Conservation (phyloP, 2,329 filamentous ascomycete species). For the Bipolaris gigantea region DNA sequence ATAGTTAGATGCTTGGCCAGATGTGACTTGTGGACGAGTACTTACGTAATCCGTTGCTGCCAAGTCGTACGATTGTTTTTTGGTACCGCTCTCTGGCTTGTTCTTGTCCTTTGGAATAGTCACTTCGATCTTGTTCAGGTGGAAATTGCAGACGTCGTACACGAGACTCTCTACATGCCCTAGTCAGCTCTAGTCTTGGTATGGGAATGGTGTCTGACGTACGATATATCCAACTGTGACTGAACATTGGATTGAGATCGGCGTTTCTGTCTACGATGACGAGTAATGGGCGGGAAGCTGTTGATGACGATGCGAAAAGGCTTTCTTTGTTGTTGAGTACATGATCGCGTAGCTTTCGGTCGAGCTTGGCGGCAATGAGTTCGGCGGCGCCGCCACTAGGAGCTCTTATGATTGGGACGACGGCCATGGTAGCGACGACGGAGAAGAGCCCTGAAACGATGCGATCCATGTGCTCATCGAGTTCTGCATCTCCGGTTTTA, state of each 20-base stretch:
- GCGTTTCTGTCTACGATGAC: conserved; percentile 94
- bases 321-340: conserved; percentile 98
- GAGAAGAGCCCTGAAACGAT: conserved; percentile 98
- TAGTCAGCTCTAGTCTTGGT: background rate
- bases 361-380: conserved; percentile 89
- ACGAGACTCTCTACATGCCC: conserved; percentile 3
- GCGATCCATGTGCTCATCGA: conserved; percentile 83
- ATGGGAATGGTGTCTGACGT: background rate
- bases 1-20: background rate
- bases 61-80: conserved; percentile 88
- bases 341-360: conserved; percentile 93
- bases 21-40: background rate
- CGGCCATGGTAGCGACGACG: conserved; percentile 97
- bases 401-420: conserved; percentile 93
- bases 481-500: conserved; percentile 83
- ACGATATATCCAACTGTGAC: conserved; percentile 76
- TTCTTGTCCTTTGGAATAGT: conserved; percentile 79
- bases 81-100: conserved; percentile 71
- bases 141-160: conserved; percentile 62
- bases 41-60: conserved; percentile 75
- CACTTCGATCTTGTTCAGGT: conserved; percentile 91
- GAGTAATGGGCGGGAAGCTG: conserved; percentile 78
- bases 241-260: conserved; percentile 97
- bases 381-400: conserved; percentile 92
- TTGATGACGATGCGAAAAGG: conserved; percentile 77